These are phyloP conservation scores for Diplodia corticola DNA, from an alignment of 2,329 filamentous ascomycete species.

Conservation along the genomic window DNA sequence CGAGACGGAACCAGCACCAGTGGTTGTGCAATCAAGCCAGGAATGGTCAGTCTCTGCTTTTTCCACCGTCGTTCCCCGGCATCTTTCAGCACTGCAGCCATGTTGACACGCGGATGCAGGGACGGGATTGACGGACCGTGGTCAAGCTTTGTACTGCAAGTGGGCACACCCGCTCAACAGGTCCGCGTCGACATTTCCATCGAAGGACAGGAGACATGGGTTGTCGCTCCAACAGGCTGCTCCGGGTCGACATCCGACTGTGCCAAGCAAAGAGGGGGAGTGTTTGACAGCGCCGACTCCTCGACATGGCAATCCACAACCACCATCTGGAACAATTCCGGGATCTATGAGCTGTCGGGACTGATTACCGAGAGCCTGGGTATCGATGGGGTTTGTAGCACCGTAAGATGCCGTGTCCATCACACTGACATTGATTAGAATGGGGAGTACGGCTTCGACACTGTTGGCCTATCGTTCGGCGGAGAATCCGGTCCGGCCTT, in stretches of 20 bases:
- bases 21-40: slow-evolving; percentile 6
- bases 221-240: slow-evolving; percentile 39
- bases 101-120: slow-evolving; percentile 23
- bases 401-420: not conserved
- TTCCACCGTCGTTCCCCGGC: too few species aligned
- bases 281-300: slow-evolving; percentile 36
- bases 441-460: slow-evolving; percentile 40
- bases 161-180: slow-evolving; percentile 33
- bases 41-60: too few species aligned
- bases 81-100: not conserved
- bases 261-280: slow-evolving; percentile 31
- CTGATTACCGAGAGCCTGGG: not conserved
- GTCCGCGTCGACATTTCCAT: slow-evolving; percentile 35
- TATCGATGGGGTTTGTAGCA: not conserved
- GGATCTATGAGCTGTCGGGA: not conserved
- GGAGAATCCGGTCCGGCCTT: slow-evolving; percentile 31
- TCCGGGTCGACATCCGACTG: slow-evolving; percentile 29
- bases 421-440: slow-evolving; percentile 23
- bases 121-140: slow-evolving; percentile 37
- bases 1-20: not conserved
- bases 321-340: slow-evolving; percentile 7
- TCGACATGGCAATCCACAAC: slow-evolving; percentile 26
- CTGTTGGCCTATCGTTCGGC: slow-evolving; percentile 33
- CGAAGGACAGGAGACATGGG: slow-evolving; percentile 37
- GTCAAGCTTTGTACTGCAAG: slow-evolving; percentile 34